Evolutionary conservation across 2,329 filamentous ascomycete genomes (phyloP), one percentile per base, ranked within the genome.

Genomic region (Botrytis elliptica): DNA sequence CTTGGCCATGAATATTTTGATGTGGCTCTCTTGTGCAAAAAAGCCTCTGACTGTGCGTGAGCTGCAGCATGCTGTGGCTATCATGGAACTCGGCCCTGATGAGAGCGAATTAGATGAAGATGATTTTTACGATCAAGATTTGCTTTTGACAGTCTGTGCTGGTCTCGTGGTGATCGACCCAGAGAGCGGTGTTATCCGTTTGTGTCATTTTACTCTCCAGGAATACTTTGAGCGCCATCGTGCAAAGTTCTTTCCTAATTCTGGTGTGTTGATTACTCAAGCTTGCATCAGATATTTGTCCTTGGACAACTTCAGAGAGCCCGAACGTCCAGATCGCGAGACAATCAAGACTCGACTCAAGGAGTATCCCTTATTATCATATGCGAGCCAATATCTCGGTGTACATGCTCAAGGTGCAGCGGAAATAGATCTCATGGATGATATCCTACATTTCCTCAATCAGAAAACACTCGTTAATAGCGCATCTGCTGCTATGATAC

Each of bases 1-100:
- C 22, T 33, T 76, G 59, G 38, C 76, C 0, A 5, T 70, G 57
- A 71, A 57, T 8, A 62, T 75, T 25, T 69, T 77, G 5, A 69
- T 52, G 36, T 87, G 84, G 85, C 81, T 87, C 16, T 80, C 79
- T 0, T 84, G 75, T 60, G 80, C 84, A 0, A 81, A 77, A 57
- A 79, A 81, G 49, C 81, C 77, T 0, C 72, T 87, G 0, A 81
- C 74, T 1, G 76, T 73, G 0, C 0, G 42, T 0, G 84, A 86
- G 73, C 78, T 87, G 3, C 81, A 81, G 64, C 81, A 86, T 76
- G 85, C 85, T 0, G 79, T 88, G 18, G 84, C 83, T 0, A 78
- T 84, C 0, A 81, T 84, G 49, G 2, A 69, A 0, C 81, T 75
- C 0, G 74, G 77, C 0, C 63, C 85, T 25, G 81, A 85, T 9